phyloP scores from a whole-genome alignment of 768 basidiomycete genomes.

The Naganishia vaughanmartiniae region DNA sequence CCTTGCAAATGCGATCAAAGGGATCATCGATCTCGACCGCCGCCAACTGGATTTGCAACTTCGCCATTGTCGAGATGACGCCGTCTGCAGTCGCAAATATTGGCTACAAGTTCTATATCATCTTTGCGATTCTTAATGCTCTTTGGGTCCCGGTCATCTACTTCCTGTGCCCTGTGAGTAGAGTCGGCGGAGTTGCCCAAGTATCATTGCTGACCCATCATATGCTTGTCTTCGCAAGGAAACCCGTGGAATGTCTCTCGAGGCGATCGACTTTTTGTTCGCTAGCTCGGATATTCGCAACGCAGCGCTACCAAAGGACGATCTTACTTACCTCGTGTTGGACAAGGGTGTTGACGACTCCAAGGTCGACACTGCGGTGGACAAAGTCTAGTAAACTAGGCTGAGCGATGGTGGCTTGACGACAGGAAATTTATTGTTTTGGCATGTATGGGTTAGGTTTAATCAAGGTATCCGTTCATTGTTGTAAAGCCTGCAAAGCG shows the following conservation, averaged over 20 bases:
- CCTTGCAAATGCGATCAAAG: constrained; percentile 20
- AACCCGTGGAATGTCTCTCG: neutral
- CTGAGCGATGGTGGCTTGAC: no score
- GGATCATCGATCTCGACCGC: constrained; percentile 31
- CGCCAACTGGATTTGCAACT: constrained; percentile 30
- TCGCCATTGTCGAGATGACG: constrained; percentile 31
- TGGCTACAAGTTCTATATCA: constrained; percentile 32
- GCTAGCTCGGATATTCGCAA: neutral
- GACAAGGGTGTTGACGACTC: neutral
- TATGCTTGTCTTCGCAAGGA: neutral
- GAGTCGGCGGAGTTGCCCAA: no score
- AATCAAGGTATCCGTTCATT: no score
- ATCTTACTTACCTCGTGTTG: neutral
- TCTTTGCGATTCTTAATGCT: constrained; percentile 34
- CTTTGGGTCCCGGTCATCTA: constrained; percentile 31
- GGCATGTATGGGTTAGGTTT: no score
- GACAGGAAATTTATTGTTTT: no score
- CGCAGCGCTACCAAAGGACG: neutral
- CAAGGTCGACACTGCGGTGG: neutral
- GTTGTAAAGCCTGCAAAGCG: no score
- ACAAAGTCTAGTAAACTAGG: neutral
- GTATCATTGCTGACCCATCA: neutral
- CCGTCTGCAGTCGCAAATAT: constrained; percentile 23
- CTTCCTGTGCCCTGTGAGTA: constrained; percentile 27
- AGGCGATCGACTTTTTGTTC: constrained; percentile 17